Evolutionary conservation across 371 early-diverging fungal genomes (phyloP).

Genomic region (Basidiobolus meristosporus): DNA sequence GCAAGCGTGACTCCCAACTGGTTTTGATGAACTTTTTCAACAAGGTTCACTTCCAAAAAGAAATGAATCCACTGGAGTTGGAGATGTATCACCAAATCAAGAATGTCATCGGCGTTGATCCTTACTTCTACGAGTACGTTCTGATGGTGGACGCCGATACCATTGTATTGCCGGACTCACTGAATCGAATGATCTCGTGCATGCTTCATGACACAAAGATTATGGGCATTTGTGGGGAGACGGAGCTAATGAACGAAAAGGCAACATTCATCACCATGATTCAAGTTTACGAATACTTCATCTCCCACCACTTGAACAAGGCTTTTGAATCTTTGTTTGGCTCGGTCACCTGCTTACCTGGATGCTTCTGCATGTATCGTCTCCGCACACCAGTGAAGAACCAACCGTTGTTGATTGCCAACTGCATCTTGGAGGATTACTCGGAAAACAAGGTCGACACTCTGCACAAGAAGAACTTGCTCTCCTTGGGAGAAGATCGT

Average conservation of each 20-base stretch:
- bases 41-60: slow-evolving; percentile 83
- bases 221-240: slow-evolving; percentile 80
- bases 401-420: slow-evolving; percentile 81
- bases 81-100: slow-evolving; percentile 88
- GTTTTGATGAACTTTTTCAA: slow-evolving; percentile 97
- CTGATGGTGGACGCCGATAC: slow-evolving; percentile 95
- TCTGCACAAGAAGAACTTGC: slow-evolving; percentile 88
- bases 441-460: slow-evolving; percentile 92
- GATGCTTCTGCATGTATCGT: slow-evolving; percentile 91
- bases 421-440: slow-evolving; percentile 84
- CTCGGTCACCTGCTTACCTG: slow-evolving; percentile 85
- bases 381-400: slow-evolving; percentile 64
- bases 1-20: slow-evolving; percentile 99
- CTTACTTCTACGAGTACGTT: slow-evolving; percentile 71
- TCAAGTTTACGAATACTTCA: slow-evolving; percentile 77
- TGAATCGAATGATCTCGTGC: slow-evolving; percentile 44
- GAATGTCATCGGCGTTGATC: slow-evolving; percentile 72
- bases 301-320: slow-evolving; percentile 69
- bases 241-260: slow-evolving; percentile 67
- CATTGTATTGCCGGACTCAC: slow-evolving; percentile 47
- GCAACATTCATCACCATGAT: slow-evolving; percentile 89
- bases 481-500: slow-evolving; percentile 67
- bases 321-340: slow-evolving; percentile 76
- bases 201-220: slow-evolving; percentile 69
- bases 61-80: slow-evolving; percentile 80